Base-by-base conservation (phyloP, 208 protist genomes). In the Acanthamoeba royreba region DNA sequence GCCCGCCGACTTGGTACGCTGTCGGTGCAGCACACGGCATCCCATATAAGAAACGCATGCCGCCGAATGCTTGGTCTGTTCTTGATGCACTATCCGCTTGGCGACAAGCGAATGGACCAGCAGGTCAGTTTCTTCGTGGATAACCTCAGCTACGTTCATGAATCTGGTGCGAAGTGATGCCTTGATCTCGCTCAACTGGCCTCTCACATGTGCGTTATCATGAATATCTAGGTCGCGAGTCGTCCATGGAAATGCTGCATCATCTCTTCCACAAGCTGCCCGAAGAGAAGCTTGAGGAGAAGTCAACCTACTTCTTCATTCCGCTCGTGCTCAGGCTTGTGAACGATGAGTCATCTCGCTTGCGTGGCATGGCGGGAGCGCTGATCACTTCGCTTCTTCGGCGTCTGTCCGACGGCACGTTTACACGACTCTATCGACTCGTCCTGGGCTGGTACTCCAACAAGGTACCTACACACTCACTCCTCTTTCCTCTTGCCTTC, bases 91-190 rank as follows among this genome's bases (percentile, higher is more conserved):
- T 92, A 92, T 43, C 86, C 86, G 35, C 63, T 92, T 17, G 9
- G 55, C 63, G 11, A 42, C 13, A 77, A 92, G 45, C 49, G 86
- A 9, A 58, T 92, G 35, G 42, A 77, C n/a, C 86, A 92, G 58
- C 86, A 92, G 40, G 43, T 92, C 35, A 8, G 40, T 58, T 92
- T 92, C 35, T 92, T 92, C n/a, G 86, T 92, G 33, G 46, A 92
- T 28, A 92, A 92, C 40, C 63, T 92, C 25, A 31, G 38, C 86
- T 92, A 77, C 46, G 86, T 92, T 25, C 86, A 92, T 43, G 86
- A 92, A 13, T 35, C 86, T 4, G 86, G n/a, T n/a, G n/a, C n/a
- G n/a, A n/a, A n/a, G n/a, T n/a, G n/a, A n/a, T n/a, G n/a, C n/a
- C n/a, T 17, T 25, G 19, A 22, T 28, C 25, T 61, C 19, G 52